Base-by-base conservation (phyloP, 208 protist species). In the Wallacemonas sp. region DNA sequence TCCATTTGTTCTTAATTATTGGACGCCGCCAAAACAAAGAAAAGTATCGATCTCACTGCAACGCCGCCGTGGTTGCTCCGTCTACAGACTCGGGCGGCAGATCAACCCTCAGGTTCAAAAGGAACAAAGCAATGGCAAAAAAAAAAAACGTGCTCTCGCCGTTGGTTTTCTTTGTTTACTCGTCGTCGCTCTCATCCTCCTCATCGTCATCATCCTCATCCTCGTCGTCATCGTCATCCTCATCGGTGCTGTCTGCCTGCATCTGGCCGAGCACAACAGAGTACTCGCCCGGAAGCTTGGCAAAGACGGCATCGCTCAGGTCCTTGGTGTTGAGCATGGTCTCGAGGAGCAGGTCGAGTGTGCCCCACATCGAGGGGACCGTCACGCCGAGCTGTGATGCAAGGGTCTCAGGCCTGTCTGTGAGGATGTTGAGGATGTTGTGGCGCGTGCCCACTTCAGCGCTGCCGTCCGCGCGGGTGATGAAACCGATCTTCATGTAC, bases 401-500 rank as follows among this genome's bases (percentile, higher is more conserved):
- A 1, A 96, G 76, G 21, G 72, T 70, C 0, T 30, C 44, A 14
- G 83, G 81, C 34, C 71, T 80, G 67, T 85, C 76, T 34, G 78
- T 87, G 55, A 91, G 76, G 17, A 91, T 79, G 41, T 47, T 63
- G 33, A 92, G 64, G 30, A 96, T 60, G 46, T 86, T 72, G 73
- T 96, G 87, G 43, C 69, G 49, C 16, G 58, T 68, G 24, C 68
- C 75, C 34, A 76, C 67, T 26, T 60, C 72, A 49, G 72, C 79
- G 39, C 68, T 72, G 47, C 68, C 72, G 26, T 57, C 48, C 16
- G 14, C 63, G 60, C 88, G 85, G 0, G 86, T 72, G 19, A 96
- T 68, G 65, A 94, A 90, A 17, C 86, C 91, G 68, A 96, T 86
- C 72, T 90, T 94, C 76, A 96, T 90, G 44, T 81, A 47, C 23